Percentiles rank a stretch among this genome's conserved stretches.
Conservation (phyloP, 2,329 filamentous ascomycete species). For the Aspergillus brasiliensis region DNA sequence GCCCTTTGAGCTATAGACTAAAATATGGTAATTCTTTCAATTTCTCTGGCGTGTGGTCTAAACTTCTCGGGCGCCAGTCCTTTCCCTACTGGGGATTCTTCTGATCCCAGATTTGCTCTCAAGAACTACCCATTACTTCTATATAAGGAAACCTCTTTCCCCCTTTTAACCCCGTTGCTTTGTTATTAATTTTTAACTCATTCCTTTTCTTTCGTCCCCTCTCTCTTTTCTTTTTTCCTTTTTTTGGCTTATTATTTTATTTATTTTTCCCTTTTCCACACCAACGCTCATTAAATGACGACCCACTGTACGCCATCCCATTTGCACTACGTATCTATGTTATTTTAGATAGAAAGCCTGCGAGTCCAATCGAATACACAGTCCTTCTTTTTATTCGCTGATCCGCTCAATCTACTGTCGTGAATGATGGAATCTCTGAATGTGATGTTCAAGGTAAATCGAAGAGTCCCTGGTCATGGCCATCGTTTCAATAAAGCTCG, state of each 20-base stretch:
- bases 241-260: neutral
- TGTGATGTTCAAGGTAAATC: neutral
- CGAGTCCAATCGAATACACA: neutral
- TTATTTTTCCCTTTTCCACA: neutral
- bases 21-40: neutral
- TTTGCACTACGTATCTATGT: neutral
- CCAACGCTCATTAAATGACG: neutral
- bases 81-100: neutral
- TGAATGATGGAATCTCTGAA: neutral
- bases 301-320: neutral
- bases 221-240: neutral
- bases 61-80: neutral
- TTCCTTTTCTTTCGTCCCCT: neutral
- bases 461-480: neutral
- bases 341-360: neutral
- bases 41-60: neutral
- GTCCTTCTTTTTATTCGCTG: neutral
- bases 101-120: neutral
- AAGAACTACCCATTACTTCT: neutral
- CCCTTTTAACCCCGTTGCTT: neutral
- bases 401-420: neutral
- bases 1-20: too few species aligned
- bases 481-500: neutral
- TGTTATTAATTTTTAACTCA: neutral
- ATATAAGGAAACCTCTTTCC: neutral